Evolutionary conservation across 306 rosid species (phyloP), one percentile per base, ranked within the genome.

Genomic region (Cucurbita ficifolia): DNA sequence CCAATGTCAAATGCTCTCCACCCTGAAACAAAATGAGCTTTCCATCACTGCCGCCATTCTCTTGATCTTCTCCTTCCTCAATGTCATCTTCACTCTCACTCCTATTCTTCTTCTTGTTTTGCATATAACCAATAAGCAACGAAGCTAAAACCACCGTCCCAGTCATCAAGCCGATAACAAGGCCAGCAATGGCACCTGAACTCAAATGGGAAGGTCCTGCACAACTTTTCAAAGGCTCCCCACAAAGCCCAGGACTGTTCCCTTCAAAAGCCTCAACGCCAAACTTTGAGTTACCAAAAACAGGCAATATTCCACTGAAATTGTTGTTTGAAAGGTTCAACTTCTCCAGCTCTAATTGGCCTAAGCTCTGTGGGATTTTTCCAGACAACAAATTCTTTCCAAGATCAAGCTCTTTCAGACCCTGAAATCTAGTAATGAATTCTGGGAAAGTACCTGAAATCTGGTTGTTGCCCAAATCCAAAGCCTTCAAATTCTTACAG

Each of bases 111-210:
- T 88, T 95, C 88, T 89, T 95, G 79, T 89, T 86, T 70, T 95
- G 97, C 86, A 81, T 83, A 83, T 89, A 91, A 5, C 99, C 97
- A 73, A 95, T 89, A 46, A 87, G 75, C 81, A 95, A 35, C 9
- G 99, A 95, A 76, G 96, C 96, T 73, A 91, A 81, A 81, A 95
- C 91, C 73, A 95, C 97, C 38, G 90, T 89, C 54, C 92, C 97
- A 40, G 97, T 59, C 96, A 95, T 88, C 39, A 95, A 75, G 62
- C 97, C 88, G 17, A 95, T 95, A 74, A 95, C 97, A 71, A 95
- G 84, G 7, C 96, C 97, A 10, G 99, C 99, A 80, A 95, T 88
- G 7, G 99, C 96, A 36, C 99, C 99, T 10, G 99, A 86, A 67
- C 96, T 91, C 83, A 91, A 74, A 48, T 90, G 70, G 56, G 96